Conservation (phyloP, 1,284 basidiomycete species). For the Pseudomicrostroma phylloplanum region DNA sequence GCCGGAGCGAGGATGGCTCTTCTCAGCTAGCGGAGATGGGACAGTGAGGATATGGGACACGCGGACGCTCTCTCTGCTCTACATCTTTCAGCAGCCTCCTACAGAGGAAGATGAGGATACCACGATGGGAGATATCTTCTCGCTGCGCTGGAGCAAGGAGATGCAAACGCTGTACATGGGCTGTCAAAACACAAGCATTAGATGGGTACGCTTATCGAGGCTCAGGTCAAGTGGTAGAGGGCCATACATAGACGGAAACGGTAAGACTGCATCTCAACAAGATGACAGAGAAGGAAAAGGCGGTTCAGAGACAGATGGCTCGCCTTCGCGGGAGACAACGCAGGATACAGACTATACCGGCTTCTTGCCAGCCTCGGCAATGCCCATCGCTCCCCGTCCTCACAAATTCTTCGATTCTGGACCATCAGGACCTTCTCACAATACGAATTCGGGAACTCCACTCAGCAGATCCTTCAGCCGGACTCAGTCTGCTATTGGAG, state of each 20-base stretch:
- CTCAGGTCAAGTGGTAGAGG: neutral
- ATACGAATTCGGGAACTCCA: neutral
- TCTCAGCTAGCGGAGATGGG: constrained; percentile 34
- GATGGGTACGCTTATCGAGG: neutral
- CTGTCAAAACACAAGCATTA: constrained; percentile 65
- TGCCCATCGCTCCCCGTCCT: constrained; percentile 15
- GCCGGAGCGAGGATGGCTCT: constrained; percentile 53
- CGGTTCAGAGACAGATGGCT: neutral
- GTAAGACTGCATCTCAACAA: too few species aligned
- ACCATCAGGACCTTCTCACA: constrained; percentile 4
- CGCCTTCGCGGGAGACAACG: neutral
- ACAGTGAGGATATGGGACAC: constrained; percentile 73
- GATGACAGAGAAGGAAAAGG: neutral
- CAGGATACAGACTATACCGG: constrained; percentile 29
- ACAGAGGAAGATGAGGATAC: constrained; percentile 56
- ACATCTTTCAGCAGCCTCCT: constrained; percentile 72
- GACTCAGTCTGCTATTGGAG: neutral
- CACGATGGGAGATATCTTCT: constrained; percentile 74
- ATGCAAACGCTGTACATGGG: constrained; percentile 75
- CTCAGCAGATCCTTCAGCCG: neutral
- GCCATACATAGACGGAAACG: too few species aligned
- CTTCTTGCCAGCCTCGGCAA: neutral
- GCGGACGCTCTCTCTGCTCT: constrained; percentile 63
- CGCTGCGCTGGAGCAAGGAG: constrained; percentile 66
- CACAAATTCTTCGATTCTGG: constrained; percentile 48